Evolutionary conservation across 164 flowering plant species (phyloP), one percentile per base, ranked within the genome.

Genomic region (Umbellularia californica): DNA sequence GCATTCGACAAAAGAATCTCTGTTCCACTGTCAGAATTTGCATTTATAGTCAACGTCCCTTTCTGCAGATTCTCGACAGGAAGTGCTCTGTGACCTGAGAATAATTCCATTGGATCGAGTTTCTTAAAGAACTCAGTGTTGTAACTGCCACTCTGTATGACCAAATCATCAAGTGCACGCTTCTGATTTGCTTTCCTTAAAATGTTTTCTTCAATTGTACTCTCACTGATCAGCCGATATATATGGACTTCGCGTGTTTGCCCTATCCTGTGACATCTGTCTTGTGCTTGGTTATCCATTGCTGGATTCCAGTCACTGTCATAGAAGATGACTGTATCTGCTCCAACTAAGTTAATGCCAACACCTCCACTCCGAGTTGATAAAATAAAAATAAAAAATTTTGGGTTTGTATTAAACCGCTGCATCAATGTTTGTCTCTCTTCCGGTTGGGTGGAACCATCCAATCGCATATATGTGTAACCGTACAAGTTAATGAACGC

Each of bases 261-360:
- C 24, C 99, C 99, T 50, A 93, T 95, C 64, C 99, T 85, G 70
- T 95, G 99, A 83, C 99, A 95, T 66, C 99, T 89, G 85, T 95
- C 99, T 87, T 95, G 99, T 83, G 99, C 99, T 81, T 95, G 99
- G 81, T 92, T 95, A 83, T 95, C 98, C 99, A 95, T 95, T 50
- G 99, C 99, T 74, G 99, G 99, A 82, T 95, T 95, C 99, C 99
- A 95, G 78, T 95, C 99, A 83, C 99, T 93, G 78, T 95, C 99
- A 80, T 95, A 95, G 67, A 95, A 95, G 66, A 95, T 95, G 77
- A 95, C 99, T 50, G 99, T 95, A 82, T 95, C 99, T 50, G 99
- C 99, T 64, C 99, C 99, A 71, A 95, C 97, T 69, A 95, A 86
- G 78, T 95, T 95, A 71, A 95, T 91, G 62, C 99, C 99, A 75